These are phyloP conservation scores for Nepenthes alata DNA, from an alignment of 179 eudicot species.

Conservation along the genomic window DNA sequence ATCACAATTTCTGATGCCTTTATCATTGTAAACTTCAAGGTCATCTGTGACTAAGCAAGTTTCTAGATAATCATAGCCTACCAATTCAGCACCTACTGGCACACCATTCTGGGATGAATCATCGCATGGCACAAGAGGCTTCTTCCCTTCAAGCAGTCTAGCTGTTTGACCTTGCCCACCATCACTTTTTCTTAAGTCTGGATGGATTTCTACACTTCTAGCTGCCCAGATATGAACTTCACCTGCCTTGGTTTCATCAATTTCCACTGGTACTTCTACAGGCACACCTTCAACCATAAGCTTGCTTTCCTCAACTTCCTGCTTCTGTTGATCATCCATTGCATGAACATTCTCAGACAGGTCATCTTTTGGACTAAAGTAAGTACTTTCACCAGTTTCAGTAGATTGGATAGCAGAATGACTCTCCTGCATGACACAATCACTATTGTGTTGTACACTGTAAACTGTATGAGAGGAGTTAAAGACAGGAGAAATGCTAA, in stretches of 20 bases:
- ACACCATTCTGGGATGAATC: not conserved
- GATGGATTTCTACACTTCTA: constrained; percentile 6
- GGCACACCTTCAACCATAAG: constrained; percentile 6
- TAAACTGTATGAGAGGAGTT: constrained; percentile 13
- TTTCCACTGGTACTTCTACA: constrained; percentile 7
- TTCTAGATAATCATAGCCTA: constrained; percentile 7
- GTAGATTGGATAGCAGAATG: not conserved
- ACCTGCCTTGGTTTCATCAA: constrained; percentile 9
- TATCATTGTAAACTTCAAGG: constrained; percentile 1
- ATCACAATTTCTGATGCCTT: constrained; percentile 11
- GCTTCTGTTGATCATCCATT: constrained; percentile 10
- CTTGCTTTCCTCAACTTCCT: constrained; percentile 6
- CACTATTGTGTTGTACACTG: constrained; percentile 6
- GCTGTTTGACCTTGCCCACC: constrained; percentile 8
- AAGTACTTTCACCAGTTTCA: constrained; percentile 3
- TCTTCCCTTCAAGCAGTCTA: no score
- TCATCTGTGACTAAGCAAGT: constrained; percentile 12
- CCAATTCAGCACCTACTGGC: not conserved
- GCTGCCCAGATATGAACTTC: not conserved
- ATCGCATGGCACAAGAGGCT: not conserved
- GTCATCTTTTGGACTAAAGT: constrained; percentile 7
- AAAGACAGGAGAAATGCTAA: constrained; percentile 7
- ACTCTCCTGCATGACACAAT: constrained; percentile 4
- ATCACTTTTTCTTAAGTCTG: not conserved
- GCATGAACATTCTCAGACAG: not conserved